A percentile compares a stretch with the other conserved stretches of the same genome.
phyloP scores from a whole-genome alignment of 768 basidiomycete genomes.

The Tephrocybe sp. region DNA sequence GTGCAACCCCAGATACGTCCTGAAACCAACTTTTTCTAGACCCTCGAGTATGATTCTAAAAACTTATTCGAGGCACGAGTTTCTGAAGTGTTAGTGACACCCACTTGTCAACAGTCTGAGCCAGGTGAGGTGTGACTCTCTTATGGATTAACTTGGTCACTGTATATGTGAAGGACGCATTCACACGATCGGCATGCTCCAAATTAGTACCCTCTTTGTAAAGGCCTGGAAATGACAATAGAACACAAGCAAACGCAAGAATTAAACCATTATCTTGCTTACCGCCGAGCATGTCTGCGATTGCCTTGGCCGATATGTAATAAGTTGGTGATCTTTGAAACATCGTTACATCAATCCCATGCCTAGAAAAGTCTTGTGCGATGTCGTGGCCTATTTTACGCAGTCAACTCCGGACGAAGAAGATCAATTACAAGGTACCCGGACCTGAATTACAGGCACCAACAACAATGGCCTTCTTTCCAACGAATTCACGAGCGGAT shows the following conservation, averaged over 20 bases:
- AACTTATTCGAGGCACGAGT: background rate
- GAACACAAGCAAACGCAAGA: background rate
- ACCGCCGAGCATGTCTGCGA: conserved; percentile 13
- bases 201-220: conserved; percentile 13
- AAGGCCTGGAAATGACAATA: conserved; percentile 9
- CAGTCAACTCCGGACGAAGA: background rate
- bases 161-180: conserved; percentile 13
- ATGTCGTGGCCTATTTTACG: conserved; percentile 37
- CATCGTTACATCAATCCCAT: conserved; percentile 29
- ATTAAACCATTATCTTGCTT: background rate
- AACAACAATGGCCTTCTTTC: conserved; percentile 68
- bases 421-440: background rate
- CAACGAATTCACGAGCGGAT: conserved; percentile 45
- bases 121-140: conserved; percentile 12
- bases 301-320: conserved; percentile 12
- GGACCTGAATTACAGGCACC: conserved; percentile 65
- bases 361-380: conserved; percentile 33
- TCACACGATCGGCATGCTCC: conserved; percentile 16
- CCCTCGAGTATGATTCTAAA: conserved; percentile 33
- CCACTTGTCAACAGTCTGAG: conserved; percentile 17
- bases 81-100: background rate
- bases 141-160: conserved; percentile 12
- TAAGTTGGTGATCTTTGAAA: conserved; percentile 15
- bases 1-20: conserved; percentile 36
- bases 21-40: conserved; percentile 36